phyloP scores from a whole-genome alignment of 1,284 basidiomycete genomes.

The Pyrrhoderma noxium region DNA sequence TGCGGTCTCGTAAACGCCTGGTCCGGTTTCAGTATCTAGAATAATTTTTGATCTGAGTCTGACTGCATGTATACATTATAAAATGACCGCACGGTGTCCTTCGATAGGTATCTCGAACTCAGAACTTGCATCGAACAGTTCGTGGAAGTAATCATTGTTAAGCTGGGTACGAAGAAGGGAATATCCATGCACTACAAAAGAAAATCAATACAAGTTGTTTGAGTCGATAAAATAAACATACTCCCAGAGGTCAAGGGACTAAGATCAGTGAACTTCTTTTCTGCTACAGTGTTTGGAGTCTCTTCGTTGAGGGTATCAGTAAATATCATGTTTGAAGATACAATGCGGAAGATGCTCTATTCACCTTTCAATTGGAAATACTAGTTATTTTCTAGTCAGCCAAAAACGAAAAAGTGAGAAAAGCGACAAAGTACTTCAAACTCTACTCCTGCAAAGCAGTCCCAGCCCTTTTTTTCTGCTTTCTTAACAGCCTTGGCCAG shows the following conservation, averaged over 20 bases:
- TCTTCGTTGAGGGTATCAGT: slow-evolving; percentile 40
- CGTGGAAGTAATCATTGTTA: slow-evolving; percentile 87
- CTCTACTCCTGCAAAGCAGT: slow-evolving; percentile 78
- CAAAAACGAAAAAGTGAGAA: background rate
- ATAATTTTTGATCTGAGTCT: background rate
- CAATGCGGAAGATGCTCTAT: background rate
- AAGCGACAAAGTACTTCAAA: slow-evolving; percentile 68
- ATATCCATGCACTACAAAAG: slow-evolving; percentile 78
- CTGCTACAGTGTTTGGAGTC: slow-evolving; percentile 63
- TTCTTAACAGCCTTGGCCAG: slow-evolving; percentile 53
- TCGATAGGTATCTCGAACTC: slow-evolving; percentile 83
- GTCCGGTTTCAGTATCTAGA: slow-evolving; percentile 91
- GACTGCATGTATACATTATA: slow-evolving; percentile 1
- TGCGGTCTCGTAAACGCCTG: slow-evolving; percentile 90
- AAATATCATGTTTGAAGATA: background rate
- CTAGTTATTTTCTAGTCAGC: slow-evolving; percentile 32
- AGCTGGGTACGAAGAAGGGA: slow-evolving; percentile 83
- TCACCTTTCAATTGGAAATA: slow-evolving; percentile 92
- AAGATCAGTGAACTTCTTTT: slow-evolving; percentile 75
- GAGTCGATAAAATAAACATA: slow-evolving; percentile 34
- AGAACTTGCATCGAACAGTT: slow-evolving; percentile 72
- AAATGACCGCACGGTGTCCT: slow-evolving; percentile 68
- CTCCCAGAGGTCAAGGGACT: slow-evolving; percentile 86
- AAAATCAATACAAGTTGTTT: slow-evolving; percentile 1
- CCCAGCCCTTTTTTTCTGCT: slow-evolving; percentile 43